Conservation (phyloP, 2,329 filamentous ascomycete species). For the Botryotinia globosa region DNA sequence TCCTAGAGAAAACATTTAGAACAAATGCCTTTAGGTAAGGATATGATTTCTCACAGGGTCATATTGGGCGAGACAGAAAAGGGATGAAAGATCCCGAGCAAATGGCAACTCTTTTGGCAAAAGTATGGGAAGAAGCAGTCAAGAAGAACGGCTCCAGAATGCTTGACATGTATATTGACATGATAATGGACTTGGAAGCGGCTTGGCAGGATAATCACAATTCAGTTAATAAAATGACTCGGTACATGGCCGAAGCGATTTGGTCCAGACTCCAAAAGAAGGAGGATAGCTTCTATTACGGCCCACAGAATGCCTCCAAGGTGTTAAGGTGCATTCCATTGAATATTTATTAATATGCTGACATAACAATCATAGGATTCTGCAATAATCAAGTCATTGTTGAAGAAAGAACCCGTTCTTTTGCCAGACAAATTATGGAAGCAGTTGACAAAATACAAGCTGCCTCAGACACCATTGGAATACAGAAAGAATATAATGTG, state of each 20-base stretch:
- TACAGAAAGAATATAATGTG: conserved; percentile 21
- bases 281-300: conserved; percentile 21
- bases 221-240: conserved; percentile 20
- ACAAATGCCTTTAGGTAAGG: conserved; percentile 18
- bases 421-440: conserved; percentile 23
- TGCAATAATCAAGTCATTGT: conserved; percentile 18
- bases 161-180: conserved; percentile 25
- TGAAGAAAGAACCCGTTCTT: conserved; percentile 22
- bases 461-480: conserved; percentile 19
- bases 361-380: conserved; percentile 17
- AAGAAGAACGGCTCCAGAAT: background rate
- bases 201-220: conserved; percentile 26
- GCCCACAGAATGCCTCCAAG: conserved; percentile 7
- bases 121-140: conserved; percentile 23
- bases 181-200: conserved; percentile 26
- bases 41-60: conserved; percentile 24
- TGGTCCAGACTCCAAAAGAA: conserved; percentile 24
- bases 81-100: conserved; percentile 12
- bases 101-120: conserved; percentile 16
- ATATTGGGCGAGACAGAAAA: conserved; percentile 26
- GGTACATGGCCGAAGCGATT: conserved; percentile 22
- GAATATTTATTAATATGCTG: background rate
- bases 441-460: conserved; percentile 10
- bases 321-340: conserved; percentile 3
- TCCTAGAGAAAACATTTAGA: conserved; percentile 1